A percentile compares a stretch with the other conserved stretches of the same genome.
These are phyloP conservation scores for Dryas alaskensis DNA, from an alignment of 306 rosid genomes.

Conservation along the genomic window DNA sequence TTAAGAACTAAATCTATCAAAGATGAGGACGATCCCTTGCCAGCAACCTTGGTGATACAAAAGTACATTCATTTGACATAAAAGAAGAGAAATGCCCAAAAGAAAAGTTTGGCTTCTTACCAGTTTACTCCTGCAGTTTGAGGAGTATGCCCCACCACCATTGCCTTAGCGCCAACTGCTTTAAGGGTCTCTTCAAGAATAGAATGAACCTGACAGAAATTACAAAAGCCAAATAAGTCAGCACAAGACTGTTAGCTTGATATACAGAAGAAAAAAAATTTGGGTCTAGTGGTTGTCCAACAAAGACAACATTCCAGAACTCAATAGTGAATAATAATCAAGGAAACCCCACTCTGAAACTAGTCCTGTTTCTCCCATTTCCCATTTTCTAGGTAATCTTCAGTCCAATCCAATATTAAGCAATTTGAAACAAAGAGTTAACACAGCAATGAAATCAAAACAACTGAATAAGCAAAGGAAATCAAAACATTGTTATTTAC, in stretches of 20 bases:
- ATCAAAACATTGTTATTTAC: constrained; percentile 10
- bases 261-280: no score
- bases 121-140: constrained; percentile 85
- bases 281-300: no score
- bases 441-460: neutral
- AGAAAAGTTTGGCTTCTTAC: constrained; percentile 32
- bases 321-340: no score
- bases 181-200: constrained; percentile 77
- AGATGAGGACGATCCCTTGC: neutral
- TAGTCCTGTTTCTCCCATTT: neutral
- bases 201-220: constrained; percentile 52
- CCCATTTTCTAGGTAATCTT: neutral
- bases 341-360: neutral
- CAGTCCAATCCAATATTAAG: neutral
- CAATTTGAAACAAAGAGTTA: neutral
- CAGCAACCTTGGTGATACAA: neutral
- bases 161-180: constrained; percentile 81
- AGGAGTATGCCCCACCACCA: constrained; percentile 99
- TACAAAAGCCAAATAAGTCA: constrained; percentile 27
- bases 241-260: neutral
- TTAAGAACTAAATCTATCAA: neutral
- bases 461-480: neutral
- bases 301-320: no score
- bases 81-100: neutral
- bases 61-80: neutral